Base-by-base conservation (phyloP, 2,329 filamentous ascomycete species). In the Epichloe baconii region DNA sequence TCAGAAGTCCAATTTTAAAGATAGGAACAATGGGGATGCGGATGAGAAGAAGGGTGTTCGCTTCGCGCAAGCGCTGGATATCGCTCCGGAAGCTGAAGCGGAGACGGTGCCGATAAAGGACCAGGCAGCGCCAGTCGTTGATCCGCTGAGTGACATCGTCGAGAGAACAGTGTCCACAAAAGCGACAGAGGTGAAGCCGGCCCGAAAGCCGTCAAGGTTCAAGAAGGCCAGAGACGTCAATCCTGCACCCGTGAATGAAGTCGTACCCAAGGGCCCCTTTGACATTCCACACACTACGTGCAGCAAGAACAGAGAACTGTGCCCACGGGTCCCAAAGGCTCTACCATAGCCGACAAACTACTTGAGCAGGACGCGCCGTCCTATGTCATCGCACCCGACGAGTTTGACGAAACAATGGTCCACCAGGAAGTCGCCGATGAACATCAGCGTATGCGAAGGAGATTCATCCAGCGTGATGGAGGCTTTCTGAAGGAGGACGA, bases 401-500 rank as follows among this genome's bases (percentile, higher is more conserved):
- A 86, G 56, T 72, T 91, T 40, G 85, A 95, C 5, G 74, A 80
- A 19, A 57, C 60, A n/a, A 71, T 90, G 34, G 73, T 91, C 48
- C 78, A 85, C 49, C 82, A 86, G 55, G 85, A 95, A 64, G 82
- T 95, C 14, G 83, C 86, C 7, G 79, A 80, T 38, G 86, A 94
- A 62, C 95, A 95, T 66, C 85, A 95, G 64, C 82, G 80, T 44
- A 75, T 87, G 65, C 84, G 91, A 19, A 95, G 90, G 63, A 80
- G 79, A 60, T 83, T 94, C 67, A 89, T 96, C 50, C 81, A 88
- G 58, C 78, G 82, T 58, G 81, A 93, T 59, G 89, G 89, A 48
- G 89, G 89, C 3, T 95, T 95, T 65, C 70, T 85, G 59, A 77
- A 80, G 52, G 79, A 88, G 58, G 80, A 86, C 53, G 82, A 88